These are phyloP conservation scores for Xerocomellus intermedius DNA, from an alignment of 768 basidiomycete genomes.

Conservation along the genomic window DNA sequence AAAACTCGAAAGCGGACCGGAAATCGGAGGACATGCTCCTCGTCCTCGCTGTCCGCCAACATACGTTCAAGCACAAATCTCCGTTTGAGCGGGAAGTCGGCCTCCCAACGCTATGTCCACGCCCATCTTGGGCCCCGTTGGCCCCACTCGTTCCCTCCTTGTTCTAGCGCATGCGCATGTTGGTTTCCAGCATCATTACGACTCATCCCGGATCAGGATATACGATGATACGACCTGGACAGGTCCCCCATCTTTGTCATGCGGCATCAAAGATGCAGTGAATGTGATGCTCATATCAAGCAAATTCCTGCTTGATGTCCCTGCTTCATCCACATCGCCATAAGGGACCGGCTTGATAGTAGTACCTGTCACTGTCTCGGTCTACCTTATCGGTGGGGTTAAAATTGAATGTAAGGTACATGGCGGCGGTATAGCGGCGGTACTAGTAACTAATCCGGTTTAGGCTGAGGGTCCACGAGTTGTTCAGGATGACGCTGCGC, in stretches of 20 bases:
- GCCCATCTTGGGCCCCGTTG: no score
- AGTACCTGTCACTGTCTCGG: conserved; percentile 8
- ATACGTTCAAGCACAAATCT: no score
- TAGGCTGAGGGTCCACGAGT: conserved; percentile 30
- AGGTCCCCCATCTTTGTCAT: conserved; percentile 33
- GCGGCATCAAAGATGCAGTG: conserved; percentile 39
- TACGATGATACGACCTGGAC: no score
- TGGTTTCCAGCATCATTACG: no score
- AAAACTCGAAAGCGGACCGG: no score
- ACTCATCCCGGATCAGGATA: no score
- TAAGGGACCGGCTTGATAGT: conserved; percentile 18
- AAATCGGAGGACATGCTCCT: no score
- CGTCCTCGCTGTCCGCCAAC: no score
- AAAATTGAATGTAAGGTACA: conserved; percentile 43
- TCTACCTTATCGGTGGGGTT: conserved; percentile 24
- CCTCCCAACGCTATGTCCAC: no score
- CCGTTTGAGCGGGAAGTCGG: no score
- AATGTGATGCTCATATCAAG: conserved; percentile 35
- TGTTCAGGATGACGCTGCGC: conserved; percentile 47
- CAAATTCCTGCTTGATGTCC: conserved; percentile 20
- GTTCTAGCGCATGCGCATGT: no score
- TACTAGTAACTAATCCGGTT: conserved; percentile 29
- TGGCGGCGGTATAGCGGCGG: conserved; percentile 42
- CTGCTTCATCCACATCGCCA: conserved; percentile 14
- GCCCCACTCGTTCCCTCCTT: no score